Conservation (phyloP, 2,329 filamentous ascomycete species). For the Aaosphaeria pasadenensis region DNA sequence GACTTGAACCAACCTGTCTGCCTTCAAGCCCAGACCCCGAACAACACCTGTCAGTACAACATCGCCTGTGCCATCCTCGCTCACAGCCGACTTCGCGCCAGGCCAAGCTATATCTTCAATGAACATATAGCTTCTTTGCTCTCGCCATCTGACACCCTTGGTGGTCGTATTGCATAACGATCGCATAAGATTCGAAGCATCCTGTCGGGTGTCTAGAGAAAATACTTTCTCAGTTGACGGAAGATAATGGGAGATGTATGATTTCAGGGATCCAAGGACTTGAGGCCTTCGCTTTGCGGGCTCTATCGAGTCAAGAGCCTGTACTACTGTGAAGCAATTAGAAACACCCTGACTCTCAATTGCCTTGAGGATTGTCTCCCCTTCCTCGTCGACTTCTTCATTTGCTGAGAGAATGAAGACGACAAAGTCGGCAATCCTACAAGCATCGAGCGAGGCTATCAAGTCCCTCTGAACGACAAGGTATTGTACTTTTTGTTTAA, state of each 20-base stretch:
- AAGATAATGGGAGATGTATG: constrained; percentile 92
- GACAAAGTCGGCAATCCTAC: constrained; percentile 86
- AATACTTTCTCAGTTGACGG: constrained; percentile 88
- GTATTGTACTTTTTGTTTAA: constrained; percentile 93
- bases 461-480: constrained; percentile 72
- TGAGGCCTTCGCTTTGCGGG: constrained; percentile 74
- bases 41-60: constrained; percentile 81
- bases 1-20: constrained; percentile 84
- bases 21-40: constrained; percentile 81
- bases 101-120: constrained; percentile 78
- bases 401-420: constrained; percentile 79
- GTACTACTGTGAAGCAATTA: constrained; percentile 82
- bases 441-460: constrained; percentile 76
- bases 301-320: constrained; percentile 74
- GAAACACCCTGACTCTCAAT: constrained; percentile 94
- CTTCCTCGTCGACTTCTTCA: constrained; percentile 78
- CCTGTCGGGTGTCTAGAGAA: constrained; percentile 82
- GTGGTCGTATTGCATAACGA: constrained; percentile 89
- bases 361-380: constrained; percentile 79
- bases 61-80: constrained; percentile 50
- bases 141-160: constrained; percentile 92
- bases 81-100: constrained; percentile 41
- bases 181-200: constrained; percentile 86
- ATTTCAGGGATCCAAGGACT: constrained; percentile 79
- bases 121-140: constrained; percentile 93